phyloP scores from a whole-genome alignment of 768 basidiomycete genomes.

The Pleurotus pulmonarius region DNA sequence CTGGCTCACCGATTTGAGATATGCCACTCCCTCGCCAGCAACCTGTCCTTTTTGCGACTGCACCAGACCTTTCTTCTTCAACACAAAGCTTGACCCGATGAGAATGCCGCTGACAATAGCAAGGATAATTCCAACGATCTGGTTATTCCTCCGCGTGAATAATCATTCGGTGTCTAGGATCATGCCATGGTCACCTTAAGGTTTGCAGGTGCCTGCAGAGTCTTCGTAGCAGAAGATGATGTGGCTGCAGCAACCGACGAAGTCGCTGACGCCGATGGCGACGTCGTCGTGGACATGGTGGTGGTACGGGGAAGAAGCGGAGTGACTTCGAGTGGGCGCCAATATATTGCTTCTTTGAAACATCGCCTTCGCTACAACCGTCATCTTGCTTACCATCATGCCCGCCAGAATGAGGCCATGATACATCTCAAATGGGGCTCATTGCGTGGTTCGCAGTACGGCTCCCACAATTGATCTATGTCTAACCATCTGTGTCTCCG shows the following conservation, averaged over 20 bases:
- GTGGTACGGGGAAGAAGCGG: constrained; percentile 9
- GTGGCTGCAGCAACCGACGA: constrained; percentile 33
- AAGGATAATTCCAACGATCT: constrained; percentile 77
- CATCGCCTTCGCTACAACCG: too few relatives aligned
- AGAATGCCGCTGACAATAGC: constrained; percentile 78
- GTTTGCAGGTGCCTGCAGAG: constrained; percentile 36
- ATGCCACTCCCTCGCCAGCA: constrained; percentile 86
- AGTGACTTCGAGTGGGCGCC: too few relatives aligned
- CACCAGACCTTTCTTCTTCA: constrained; percentile 95
- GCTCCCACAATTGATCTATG: too few relatives aligned
- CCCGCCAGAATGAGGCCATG: too few relatives aligned
- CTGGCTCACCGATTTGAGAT: constrained; percentile 83
- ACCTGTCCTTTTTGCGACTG: constrained; percentile 76
- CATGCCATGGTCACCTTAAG: constrained; percentile 41
- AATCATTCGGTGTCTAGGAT: not conserved
- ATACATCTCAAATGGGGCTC: too few relatives aligned
- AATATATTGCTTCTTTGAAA: too few relatives aligned
- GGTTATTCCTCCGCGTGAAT: too few relatives aligned
- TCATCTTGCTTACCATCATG: too few relatives aligned
- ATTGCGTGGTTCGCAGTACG: too few relatives aligned
- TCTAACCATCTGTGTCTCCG: too few relatives aligned
- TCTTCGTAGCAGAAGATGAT: constrained; percentile 30
- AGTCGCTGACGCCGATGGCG: constrained; percentile 29
- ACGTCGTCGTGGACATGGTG: constrained; percentile 24
- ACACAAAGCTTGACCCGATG: constrained; percentile 91